Conservation (phyloP, 2,329 filamentous ascomycete genomes). For the Ascochyta rabiei region DNA sequence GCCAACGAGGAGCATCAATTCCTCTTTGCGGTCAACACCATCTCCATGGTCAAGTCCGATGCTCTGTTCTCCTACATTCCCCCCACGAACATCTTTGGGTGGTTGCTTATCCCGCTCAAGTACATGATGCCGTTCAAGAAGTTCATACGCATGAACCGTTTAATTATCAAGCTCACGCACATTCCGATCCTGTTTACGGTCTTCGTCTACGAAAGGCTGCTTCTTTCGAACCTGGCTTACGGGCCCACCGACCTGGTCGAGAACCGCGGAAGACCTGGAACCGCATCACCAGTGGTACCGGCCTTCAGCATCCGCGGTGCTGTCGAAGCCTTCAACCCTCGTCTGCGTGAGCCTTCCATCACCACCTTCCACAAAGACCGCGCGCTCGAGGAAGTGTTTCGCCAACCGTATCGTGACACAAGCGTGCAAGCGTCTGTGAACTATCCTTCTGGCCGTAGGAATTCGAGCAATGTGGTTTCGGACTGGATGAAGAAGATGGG, state of each 20-base stretch:
- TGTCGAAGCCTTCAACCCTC: constrained; percentile 73
- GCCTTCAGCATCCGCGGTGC: constrained; percentile 49
- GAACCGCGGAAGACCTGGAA: constrained; percentile 66
- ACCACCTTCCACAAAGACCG: constrained; percentile 88
- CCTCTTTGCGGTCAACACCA: constrained; percentile 93
- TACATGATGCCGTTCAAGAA: constrained; percentile 79
- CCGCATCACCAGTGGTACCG: constrained; percentile 58
- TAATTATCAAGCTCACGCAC: constrained; percentile 88
- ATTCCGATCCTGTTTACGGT: constrained; percentile 86
- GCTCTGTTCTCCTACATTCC: constrained; percentile 92
- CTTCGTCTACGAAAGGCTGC: constrained; percentile 82
- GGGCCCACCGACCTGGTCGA: constrained; percentile 89
- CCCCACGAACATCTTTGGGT: constrained; percentile 88
- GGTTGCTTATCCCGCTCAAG: constrained; percentile 82
- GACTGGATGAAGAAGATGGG: constrained; percentile 84
- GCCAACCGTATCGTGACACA: constrained; percentile 67
- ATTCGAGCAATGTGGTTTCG: constrained; percentile 81
- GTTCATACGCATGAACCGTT: constrained; percentile 87
- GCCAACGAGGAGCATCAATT: constrained; percentile 92
- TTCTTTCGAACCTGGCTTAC: constrained; percentile 76
- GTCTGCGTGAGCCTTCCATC: constrained; percentile 83
- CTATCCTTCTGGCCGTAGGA: constrained; percentile 63
- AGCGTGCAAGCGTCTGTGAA: constrained; percentile 47
- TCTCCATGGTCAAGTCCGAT: constrained; percentile 98
- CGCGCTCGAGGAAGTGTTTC: constrained; percentile 89